A percentile compares a stretch with the other conserved stretches of the same genome.
Conservation (phyloP, 805 yeast species). For the Candida endomychidarum region DNA sequence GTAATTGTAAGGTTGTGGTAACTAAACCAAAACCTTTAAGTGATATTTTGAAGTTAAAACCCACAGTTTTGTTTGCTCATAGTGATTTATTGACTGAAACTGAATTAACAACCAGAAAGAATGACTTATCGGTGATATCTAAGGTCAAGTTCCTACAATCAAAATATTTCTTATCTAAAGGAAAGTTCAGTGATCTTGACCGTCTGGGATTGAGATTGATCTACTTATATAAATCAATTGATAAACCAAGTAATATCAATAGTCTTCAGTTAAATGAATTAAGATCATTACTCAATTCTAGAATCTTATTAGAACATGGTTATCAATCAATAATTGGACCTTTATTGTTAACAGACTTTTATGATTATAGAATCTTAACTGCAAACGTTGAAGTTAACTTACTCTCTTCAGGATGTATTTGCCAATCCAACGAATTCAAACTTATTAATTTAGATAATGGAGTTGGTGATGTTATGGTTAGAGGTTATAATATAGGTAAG, state of each 20-base stretch:
- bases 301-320: constrained; percentile 53
- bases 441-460: constrained; percentile 37
- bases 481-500: constrained; percentile 71
- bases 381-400: constrained; percentile 21
- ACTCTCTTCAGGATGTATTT: constrained; percentile 54
- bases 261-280: constrained; percentile 31
- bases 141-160: constrained; percentile 33
- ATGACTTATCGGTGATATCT: constrained; percentile 12
- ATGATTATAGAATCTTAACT: constrained; percentile 56
- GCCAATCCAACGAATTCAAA: constrained; percentile 62
- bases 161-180: constrained; percentile 46
- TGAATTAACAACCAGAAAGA: not conserved
- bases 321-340: constrained; percentile 55
- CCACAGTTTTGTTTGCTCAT: constrained; percentile 30
- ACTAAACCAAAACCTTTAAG: constrained; percentile 14
- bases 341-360: constrained; percentile 55
- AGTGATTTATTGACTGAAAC: not conserved
- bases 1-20: constrained; percentile 26
- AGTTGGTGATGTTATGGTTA: constrained; percentile 51
- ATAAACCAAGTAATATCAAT: constrained; percentile 7
- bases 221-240: constrained; percentile 35
- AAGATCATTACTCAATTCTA: constrained; percentile 46
- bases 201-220: constrained; percentile 33
- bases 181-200: constrained; percentile 38
- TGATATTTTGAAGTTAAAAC: constrained; percentile 17